Base-by-base conservation (phyloP, 306 rosid genomes). In the Malus orientalis region DNA sequence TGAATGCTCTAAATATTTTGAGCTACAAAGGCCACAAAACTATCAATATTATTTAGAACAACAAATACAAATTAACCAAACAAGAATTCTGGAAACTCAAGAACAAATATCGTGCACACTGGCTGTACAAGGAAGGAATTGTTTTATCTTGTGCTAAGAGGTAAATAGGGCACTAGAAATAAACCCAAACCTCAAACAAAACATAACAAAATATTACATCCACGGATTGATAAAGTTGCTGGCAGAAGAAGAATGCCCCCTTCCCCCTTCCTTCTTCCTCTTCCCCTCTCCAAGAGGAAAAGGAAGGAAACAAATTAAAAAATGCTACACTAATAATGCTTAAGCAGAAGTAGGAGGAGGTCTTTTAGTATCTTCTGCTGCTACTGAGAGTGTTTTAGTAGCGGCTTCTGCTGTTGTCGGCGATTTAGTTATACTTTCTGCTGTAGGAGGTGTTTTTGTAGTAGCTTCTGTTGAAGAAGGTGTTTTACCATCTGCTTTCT, bases 401-500 rank as follows among this genome's bases (percentile, higher is more conserved):
- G 78, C 80, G 22, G 84, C 80, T 40, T 88, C 81, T 36, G 8
- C 40, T 6, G 40, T 1, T 36, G 40, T 36, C 40, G 8, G 40
- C 2, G 40, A 36, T 36, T 36, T 36, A 36, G 40, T 36, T 0
- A 6, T 36, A 0, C 40, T 0, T 6, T 36, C 40, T 6, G 40
- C 40, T 36, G 2, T 36, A 36, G 40, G 40, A 36, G 2, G 38
- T 36, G 23, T 23, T 71, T 85, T 79, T 40, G 86, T 13, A 1
- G 4, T 66, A 20, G 61, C 67, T 57, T 58, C 67, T 73, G 25
- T 27, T 11, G 32, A 36, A 11, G 65, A 55, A 55, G 76, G 53
- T 33, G 32, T n/a, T 71, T 81, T 78, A 40, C 81, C 78, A 44
- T 81, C 80, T 47, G 87, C 81, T 64, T 85, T 78, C 65, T 77